Evolutionary conservation across 2,329 filamentous ascomycete genomes (phyloP), one percentile per base, ranked within the genome.

Genomic region (Kalmusia sp.): DNA sequence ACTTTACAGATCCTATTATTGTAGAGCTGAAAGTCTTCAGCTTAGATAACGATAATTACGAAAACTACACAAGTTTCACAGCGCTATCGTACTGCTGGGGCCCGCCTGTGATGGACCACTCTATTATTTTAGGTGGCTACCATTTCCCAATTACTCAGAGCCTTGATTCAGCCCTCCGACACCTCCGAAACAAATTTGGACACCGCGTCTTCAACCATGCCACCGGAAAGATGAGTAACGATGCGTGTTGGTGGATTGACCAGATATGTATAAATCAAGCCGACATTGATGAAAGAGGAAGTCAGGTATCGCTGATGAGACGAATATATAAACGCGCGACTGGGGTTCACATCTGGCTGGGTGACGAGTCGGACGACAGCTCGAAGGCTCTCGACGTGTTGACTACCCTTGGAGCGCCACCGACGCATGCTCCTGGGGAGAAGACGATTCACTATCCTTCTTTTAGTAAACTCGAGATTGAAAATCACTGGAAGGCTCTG

Each of bases 341-440:
- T 4, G 15, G 17, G 6, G 52, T 58, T 12, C 17, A 47, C 11
- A 49, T 52, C 25, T 58, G 61, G 61, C 49, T 64, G 12, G 61
- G 61, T 6, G 30, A 52, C 4, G 51, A 57, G 33, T 59, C 55
- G 12, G 27, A 50, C 3, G 34, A 48, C 17, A 62, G 58, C n/a
- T 8, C 9, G 1, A 9, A 27, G 2, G 59, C 59, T 3, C 49
- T 60, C 6, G 43, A 53, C 6, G n/a, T 59, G n/a, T 44, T 62
- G 40, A 31, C 33, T 7, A 21, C 11, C 3, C 28, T 54, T 17
- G 44, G 30, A 12, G 28, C 38, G 21, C 51, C 51, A 25, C 51
- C 51, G 4, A 15, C 14, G 12, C 19, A 44, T 31, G 51, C 51
- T 17, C 12, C 25, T n/a, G 31, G 38, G 7, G 47, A 48, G 15